Conservation (phyloP, 148 eudicot genomes). For the Camellia granthamiana region DNA sequence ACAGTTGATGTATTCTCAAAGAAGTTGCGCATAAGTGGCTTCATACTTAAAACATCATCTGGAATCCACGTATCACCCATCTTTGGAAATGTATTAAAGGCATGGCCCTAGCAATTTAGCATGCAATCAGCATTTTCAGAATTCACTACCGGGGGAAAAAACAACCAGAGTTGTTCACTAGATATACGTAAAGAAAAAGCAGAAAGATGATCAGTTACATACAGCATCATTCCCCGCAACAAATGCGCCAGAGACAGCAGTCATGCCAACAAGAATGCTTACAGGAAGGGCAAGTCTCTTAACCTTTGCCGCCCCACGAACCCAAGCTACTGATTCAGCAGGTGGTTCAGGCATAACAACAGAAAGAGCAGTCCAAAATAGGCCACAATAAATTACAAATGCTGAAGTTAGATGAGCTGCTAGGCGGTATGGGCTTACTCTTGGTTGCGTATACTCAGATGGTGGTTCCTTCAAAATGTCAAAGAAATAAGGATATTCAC, state of each 20-base stretch:
- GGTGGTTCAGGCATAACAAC: conserved; percentile 99
- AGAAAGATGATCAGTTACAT: conserved; percentile 26
- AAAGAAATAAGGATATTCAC: not conserved
- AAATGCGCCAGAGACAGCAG: conserved; percentile 96
- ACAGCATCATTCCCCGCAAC: conserved; percentile 99
- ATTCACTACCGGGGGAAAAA: not conserved
- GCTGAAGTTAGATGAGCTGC: conserved; percentile 98
- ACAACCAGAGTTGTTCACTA: not conserved
- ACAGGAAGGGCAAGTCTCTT: conserved; percentile 82
- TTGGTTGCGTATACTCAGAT: conserved; percentile 80
- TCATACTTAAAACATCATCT: conserved; percentile 80
- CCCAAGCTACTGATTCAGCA: conserved; percentile 89
- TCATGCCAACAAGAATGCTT: conserved; percentile 81
- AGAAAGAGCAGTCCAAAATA: conserved; percentile 93
- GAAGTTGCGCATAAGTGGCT: conserved; percentile 85
- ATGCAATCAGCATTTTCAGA: conserved; percentile 5
- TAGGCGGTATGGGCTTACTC: conserved; percentile 95
- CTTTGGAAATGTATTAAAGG: conserved; percentile 91
- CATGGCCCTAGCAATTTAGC: conserved; percentile 64
- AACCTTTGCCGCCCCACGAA: conserved; percentile 85
- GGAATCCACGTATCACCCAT: conserved; percentile 99
- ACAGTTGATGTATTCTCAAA: conserved; percentile 94
- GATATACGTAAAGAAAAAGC: not conserved
- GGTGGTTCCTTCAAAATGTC: conserved; percentile 58
- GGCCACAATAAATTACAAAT: conserved; percentile 80